A percentile compares a stretch with the other conserved stretches of the same genome.
These are phyloP conservation scores for Pulveroboletus sp. DNA, from an alignment of 768 basidiomycete species.

Conservation along the genomic window DNA sequence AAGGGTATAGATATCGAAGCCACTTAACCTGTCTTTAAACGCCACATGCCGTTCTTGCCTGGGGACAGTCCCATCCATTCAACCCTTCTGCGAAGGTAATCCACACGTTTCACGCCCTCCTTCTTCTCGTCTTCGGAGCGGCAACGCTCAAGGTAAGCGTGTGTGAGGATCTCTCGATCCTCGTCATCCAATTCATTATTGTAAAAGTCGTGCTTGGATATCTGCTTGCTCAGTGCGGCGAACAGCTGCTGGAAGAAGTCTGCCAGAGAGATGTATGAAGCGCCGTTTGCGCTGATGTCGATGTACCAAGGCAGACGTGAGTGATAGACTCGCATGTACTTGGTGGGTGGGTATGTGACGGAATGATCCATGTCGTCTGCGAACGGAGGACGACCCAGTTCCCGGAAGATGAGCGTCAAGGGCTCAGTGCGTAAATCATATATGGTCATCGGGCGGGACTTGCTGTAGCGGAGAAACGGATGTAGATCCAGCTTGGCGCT, in stretches of 20 bases:
- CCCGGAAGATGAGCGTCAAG: conserved; percentile 41
- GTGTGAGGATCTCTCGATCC: conserved; percentile 41
- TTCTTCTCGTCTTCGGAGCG: conserved; percentile 30
- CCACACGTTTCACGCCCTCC: conserved; percentile 52
- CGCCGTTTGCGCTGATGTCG: conserved; percentile 43
- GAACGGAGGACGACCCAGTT: conserved; percentile 40
- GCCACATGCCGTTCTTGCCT: conserved; percentile 58
- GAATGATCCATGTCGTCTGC: conserved; percentile 51
- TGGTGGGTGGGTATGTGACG: conserved; percentile 48
- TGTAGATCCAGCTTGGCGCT: conserved; percentile 27
- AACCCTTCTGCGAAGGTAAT: conserved; percentile 53
- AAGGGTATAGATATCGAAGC: background rate
- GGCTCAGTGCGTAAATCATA: conserved; percentile 50
- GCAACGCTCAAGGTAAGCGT: conserved; percentile 46
- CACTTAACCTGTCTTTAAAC: conserved; percentile 49
- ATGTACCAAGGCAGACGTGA: conserved; percentile 63
- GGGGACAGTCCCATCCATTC: conserved; percentile 53
- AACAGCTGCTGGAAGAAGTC: conserved; percentile 52
- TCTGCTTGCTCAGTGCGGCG: conserved; percentile 39
- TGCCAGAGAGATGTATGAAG: conserved; percentile 53
- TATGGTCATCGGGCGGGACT: conserved; percentile 35
- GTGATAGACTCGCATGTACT: conserved; percentile 54
- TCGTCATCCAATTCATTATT: conserved; percentile 51
- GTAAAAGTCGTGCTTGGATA: conserved; percentile 52
- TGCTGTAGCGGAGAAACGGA: conserved; percentile 22